Base-by-base conservation (phyloP, 2,329 filamentous ascomycete genomes). In the Verticillium dahliae region DNA sequence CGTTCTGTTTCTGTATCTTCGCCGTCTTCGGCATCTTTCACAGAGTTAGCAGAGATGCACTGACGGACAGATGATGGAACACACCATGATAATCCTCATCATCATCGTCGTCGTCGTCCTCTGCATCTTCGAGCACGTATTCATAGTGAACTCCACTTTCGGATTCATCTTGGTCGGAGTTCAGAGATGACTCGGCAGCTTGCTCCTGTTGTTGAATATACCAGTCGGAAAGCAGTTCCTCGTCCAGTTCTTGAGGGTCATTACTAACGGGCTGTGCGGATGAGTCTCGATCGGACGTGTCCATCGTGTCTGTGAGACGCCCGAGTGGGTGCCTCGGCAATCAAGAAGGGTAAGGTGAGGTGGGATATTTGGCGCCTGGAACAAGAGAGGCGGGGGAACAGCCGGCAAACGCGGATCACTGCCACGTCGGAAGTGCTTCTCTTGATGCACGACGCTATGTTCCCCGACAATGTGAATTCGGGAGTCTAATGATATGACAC, bases 161-260 rank as follows among this genome's bases (percentile, higher is more conserved):
- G 67, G 84, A 22, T 76, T 86, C 5, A 77, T 54, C 57, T 13
- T 35, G 33, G 45, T 18, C 58, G 6, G 22, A 27, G 41, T 52
- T 15, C 27, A 11, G 7, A 7, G 45, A 50, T 10, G 45, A 22
- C 27, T 35, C 27, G 10, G 27, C 9, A 6, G 54, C 33, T 34
- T 56, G 54, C 31, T 56, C 27, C 27, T 37, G 55, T 11, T 57
- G 55, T 57, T 38, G 33, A 13, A 58, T 1, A 41, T 58, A 58
- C 56, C 56, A 58, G 15, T 31, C 11, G 9, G 37, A 39, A 22
- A 58, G 56, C 27, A 58, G 55, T 37, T 57, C 56, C 18, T 58
- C 56, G 37, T 58, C 56, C 10, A 45, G 3, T 11, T 45, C 56
- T 41, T 33, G 56, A 31, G 37, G 37, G 37, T 45, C 37, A 37